Base-by-base conservation (phyloP, 352 stramenopile species). In the Phytopythium aichiense region DNA sequence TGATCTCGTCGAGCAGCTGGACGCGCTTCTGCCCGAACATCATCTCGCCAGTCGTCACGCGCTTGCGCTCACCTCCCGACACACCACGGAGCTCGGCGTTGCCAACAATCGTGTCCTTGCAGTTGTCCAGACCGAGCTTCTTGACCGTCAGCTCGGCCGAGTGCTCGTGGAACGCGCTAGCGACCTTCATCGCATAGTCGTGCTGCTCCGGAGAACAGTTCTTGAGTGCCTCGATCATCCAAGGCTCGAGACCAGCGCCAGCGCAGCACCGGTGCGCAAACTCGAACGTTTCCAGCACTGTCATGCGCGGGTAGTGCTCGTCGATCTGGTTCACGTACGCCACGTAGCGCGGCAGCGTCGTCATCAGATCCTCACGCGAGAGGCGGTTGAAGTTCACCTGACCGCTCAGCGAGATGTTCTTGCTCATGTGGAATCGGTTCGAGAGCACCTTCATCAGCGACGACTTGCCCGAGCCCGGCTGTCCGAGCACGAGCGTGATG, bases 1-100 rank as follows among this genome's bases (percentile, higher is more conserved):
- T 88, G 71, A 90, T 87, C 63, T 89, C 74, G 66, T 98, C 91
- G 23, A 97, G 73, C 0, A 96, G 35, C 20, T 91, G 60, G 25
- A 94, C 71, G 4, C 66, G 59, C 42, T 89, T 89, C 49, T 86
- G 68, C 0, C 84, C 93, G 9, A 97, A 71, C 22, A 94, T 54
- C 59, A 95, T 89, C 52, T 89, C 88, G 20, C 81, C 87, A 49
- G 88, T 91, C 51, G 82, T 92, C 63, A 92, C 80, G 50, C 84
- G 79, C 73, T 87, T 88, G 23, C 79, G 69, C 84, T 88, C 76
- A 8, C 79, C 78, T 15, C 79, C 78, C 0, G 75, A 87, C 23
- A 88, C 65, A 18, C 79, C 79, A 15, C 76, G 69, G 0, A 70
- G 40, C 33, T 78, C 74, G 15, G 52, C 56, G 45, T 90, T 77